Base-by-base conservation (phyloP, 2,329 filamentous ascomycete species). In the Geosmithia putterillii region DNA sequence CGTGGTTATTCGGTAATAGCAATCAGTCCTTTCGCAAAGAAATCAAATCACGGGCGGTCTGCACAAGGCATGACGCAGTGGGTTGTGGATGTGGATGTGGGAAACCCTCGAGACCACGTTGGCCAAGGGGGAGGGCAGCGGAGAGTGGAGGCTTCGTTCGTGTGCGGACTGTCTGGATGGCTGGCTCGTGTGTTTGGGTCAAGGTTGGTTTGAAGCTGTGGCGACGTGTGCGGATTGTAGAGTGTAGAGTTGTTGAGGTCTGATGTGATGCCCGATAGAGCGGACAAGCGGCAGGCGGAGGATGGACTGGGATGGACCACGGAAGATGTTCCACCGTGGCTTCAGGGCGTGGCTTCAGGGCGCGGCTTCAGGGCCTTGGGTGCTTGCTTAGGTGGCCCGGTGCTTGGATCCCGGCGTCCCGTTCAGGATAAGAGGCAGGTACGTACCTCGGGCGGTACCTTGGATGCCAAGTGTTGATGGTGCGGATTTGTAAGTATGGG, bases 41-140 rank as follows among this genome's bases (percentile, higher is more conserved):
- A 12, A 12, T 14, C 4, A 32, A 32, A 32, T 32, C 28, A 32
- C 28, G 10, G 28, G 28, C 28, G 28, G 28, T 32, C 28, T 12
- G 28, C 28, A 32, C 28, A 32, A 3, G 28, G 28, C 28, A 32
- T 32, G 28, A 32, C 28, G 28, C 28, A 32, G 28, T 14, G 10
- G 28, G 28, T 12, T 4, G n/a, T n/a, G n/a, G n/a, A n/a, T n/a
- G n/a, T n/a, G 28, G 10, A 12, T 32, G 28, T 12, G 23, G 23
- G 10, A 25, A 46, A 34, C 48, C 48, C 43, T 54, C 53, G 39
- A 55, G 46, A 44, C 50, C 53, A 43, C 55, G 44, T 37, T 54
- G 51, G 18, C 18, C 17, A 12, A 12, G 28, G 5, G 28, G 15
- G 28, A 25, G 28, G n/a, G n/a, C n/a, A n/a, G n/a, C n/a, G n/a